Conservation (phyloP, 2,329 filamentous ascomycete genomes). For the Colletotrichum sp. region DNA sequence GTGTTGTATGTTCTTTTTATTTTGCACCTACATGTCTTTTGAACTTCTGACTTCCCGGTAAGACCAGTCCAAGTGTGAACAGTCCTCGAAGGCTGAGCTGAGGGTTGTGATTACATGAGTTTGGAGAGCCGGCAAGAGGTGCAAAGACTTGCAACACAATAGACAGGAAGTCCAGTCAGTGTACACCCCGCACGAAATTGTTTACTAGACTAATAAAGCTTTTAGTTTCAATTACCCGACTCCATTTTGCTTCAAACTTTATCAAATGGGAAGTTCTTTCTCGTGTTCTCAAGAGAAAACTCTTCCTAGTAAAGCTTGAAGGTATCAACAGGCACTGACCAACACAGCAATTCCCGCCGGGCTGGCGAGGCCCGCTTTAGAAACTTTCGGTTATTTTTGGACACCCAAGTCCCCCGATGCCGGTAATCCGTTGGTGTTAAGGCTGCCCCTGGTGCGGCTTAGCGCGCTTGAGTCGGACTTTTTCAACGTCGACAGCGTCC, state of each 20-base stretch:
- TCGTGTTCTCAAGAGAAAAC: not conserved
- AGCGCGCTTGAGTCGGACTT: not conserved
- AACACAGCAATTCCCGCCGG: not conserved
- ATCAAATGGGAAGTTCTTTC: not conserved
- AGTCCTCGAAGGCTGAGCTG: not conserved
- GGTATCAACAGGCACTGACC: not conserved
- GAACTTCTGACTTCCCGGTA: not conserved
- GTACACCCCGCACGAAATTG: fast-evolving
- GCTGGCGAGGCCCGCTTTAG: not conserved
- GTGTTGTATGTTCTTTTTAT: conserved; percentile 12
- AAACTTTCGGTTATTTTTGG: not conserved
- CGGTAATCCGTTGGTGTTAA: not conserved
- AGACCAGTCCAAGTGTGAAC: not conserved
- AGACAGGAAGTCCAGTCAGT: not conserved
- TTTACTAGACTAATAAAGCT: not conserved
- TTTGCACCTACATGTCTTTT: not conserved
- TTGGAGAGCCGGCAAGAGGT: not conserved
- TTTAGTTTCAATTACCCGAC: not conserved
- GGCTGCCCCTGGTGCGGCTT: not conserved
- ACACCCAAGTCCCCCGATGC: not conserved
- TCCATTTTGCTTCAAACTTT: not conserved
- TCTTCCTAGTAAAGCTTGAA: not conserved
- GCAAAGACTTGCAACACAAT: not conserved
- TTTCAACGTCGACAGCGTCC: not conserved
- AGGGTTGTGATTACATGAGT: not conserved